phyloP scores from a whole-genome alignment of 495 filamentous ascomycete species.

The Talaromyces nanjingensis region DNA sequence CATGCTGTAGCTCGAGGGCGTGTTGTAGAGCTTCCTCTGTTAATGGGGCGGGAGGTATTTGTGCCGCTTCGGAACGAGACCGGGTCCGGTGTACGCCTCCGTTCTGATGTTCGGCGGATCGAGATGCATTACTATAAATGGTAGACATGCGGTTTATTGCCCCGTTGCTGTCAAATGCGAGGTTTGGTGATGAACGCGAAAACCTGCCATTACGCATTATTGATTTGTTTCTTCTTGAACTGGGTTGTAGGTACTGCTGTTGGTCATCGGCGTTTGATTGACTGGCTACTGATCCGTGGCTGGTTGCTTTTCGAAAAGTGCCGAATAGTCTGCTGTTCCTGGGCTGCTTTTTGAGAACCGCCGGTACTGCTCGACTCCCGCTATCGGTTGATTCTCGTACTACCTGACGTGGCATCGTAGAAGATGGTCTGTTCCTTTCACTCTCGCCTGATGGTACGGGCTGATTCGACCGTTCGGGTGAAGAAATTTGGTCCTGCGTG shows the following conservation, averaged over 20 bases:
- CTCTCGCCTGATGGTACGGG: background rate
- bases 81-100: constrained; percentile 3
- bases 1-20: background rate
- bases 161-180: background rate
- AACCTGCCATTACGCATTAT: background rate
- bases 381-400: background rate
- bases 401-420: background rate
- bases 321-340: constrained; percentile 3
- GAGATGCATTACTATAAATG: constrained; percentile 7
- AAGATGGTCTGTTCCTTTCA: background rate
- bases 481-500: background rate
- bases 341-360: background rate
- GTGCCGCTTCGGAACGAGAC: background rate
- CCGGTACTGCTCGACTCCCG: background rate
- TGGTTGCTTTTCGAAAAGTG: background rate
- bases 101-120: background rate
- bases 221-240: background rate
- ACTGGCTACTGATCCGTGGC: background rate
- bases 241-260: background rate
- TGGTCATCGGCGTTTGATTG: background rate
- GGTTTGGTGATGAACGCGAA: constrained; percentile 8
- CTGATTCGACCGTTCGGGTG: background rate
- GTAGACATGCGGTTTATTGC: constrained; percentile 9
- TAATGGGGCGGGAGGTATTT: background rate
- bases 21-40: constrained; percentile 6